A percentile compares a stretch with the other conserved stretches of the same genome.
phyloP scores from a whole-genome alignment of 352 stramenopile genomes.

The Plasmopara viticola region DNA sequence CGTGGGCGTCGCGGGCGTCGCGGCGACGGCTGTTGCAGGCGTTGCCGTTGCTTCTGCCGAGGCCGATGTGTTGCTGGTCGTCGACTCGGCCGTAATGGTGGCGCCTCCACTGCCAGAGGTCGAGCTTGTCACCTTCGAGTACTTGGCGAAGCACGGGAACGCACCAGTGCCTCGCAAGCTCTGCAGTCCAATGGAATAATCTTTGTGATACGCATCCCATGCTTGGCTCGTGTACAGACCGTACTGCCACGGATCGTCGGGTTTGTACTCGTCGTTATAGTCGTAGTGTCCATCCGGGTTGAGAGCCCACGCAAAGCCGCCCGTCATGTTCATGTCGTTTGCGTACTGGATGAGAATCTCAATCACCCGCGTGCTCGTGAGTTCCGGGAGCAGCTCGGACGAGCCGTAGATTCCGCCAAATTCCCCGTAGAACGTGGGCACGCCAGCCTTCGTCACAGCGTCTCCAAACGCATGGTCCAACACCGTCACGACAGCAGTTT shows the following conservation, averaged over 20 bases:
- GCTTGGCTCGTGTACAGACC: slow-evolving; percentile 64
- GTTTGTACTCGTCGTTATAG: slow-evolving; percentile 68
- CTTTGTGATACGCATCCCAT: slow-evolving; percentile 63
- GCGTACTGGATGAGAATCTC: slow-evolving; percentile 71
- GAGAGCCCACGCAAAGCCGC: slow-evolving; percentile 74
- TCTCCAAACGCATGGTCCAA: slow-evolving; percentile 67
- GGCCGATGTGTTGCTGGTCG: slow-evolving; percentile 12
- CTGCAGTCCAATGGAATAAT: slow-evolving; percentile 54
- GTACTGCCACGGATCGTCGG: slow-evolving; percentile 56
- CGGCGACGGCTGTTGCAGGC: slow-evolving; percentile 14
- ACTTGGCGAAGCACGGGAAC: slow-evolving; percentile 62
- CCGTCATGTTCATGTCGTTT: slow-evolving; percentile 55
- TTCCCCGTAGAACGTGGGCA: slow-evolving; percentile 71
- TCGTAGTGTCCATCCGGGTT: slow-evolving; percentile 72
- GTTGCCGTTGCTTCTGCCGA: slow-evolving; percentile 17
- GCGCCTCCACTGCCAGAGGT: slow-evolving; percentile 25
- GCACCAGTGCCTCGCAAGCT: slow-evolving; percentile 66
- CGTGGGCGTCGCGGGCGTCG: slow-evolving; percentile 8
- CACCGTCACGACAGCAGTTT: slow-evolving; percentile 47
- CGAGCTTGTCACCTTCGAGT: slow-evolving; percentile 21
- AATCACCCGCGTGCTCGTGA: slow-evolving; percentile 69
- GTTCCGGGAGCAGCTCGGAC: slow-evolving; percentile 38
- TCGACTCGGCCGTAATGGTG: slow-evolving; percentile 23
- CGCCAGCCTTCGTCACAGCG: slow-evolving; percentile 33
- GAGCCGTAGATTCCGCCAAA: slow-evolving; percentile 78